Base-by-base conservation (phyloP, 2,329 filamentous ascomycete species). In the Teratosphaeria nubilosa region DNA sequence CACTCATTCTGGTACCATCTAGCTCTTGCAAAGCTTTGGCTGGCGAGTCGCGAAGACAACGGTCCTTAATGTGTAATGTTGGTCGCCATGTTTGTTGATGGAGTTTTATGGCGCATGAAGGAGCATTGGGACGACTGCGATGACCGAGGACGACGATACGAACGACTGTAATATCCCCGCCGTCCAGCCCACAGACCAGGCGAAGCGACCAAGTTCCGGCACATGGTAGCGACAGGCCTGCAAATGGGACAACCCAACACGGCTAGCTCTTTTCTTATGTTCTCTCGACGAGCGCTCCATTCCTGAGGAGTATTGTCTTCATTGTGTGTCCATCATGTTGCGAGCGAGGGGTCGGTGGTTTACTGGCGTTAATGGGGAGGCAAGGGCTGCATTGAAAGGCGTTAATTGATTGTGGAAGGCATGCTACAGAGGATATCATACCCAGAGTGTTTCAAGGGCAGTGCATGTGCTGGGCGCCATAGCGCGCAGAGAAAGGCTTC, bases 71-170 rank as follows among this genome's bases (percentile, higher is more conserved):
- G 54, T 37, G 20, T 51, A 30, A 52, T 56, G 54, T 48, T 53
- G 41, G 45, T 41, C 16, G 34, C 56, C 53, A 24, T 53, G 22
- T 41, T 51, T 37, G 50, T 34, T 59, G 51, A 11, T 48, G 25
- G 45, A 50, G 34, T 22, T 22, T 25, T 31, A 32, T 48, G 56
- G 56, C 56, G 58, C 45, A 60, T 27, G 27, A 25, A 31, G 53
- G 50, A 52, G 54, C 52, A 57, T 55, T 55, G 58, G 51, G 30
- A 60, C 58, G 58, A 60, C 58, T 45, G 58, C 51, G 24, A 60
- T 55, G 58, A 59, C 32, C 5, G 45, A 60, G 41, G 24, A 59
- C 45, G 58, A 59, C 48, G 54, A 53, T 54, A 59, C 25, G 57
- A 59, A 48, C 20, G n/a, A 48, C 41, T 48, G 41, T 48, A 48